Evolutionary conservation across 768 basidiomycete species (phyloP).

Genomic region (Leccinum variicolor): DNA sequence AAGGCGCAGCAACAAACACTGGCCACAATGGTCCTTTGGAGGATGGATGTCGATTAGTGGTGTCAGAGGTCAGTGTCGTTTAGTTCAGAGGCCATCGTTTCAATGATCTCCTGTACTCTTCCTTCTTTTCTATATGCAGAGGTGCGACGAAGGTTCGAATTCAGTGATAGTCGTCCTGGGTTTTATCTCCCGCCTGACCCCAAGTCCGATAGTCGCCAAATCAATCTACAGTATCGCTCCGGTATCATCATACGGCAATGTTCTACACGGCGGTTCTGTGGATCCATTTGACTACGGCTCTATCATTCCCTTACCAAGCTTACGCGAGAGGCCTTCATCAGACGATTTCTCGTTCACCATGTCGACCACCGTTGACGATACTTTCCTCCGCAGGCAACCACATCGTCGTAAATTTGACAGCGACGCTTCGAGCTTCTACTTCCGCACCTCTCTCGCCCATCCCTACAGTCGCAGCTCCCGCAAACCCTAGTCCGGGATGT

Average conservation of each 20-base stretch:
- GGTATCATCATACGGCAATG: constrained; percentile 72
- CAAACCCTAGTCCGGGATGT: constrained; percentile 61
- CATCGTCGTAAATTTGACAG: constrained; percentile 62
- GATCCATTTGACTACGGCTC: constrained; percentile 75
- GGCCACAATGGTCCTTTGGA: no score
- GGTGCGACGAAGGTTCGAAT: no score
- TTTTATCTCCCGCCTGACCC: constrained; percentile 59
- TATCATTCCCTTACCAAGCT: constrained; percentile 39
- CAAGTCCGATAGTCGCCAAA: constrained; percentile 41
- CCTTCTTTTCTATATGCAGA: no score
- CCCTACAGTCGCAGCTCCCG: constrained; percentile 49
- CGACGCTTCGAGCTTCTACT: constrained; percentile 77
- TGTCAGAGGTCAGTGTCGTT: no score
- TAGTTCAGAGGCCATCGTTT: no score
- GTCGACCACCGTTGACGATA: constrained; percentile 60
- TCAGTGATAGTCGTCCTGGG: constrained; percentile 42
- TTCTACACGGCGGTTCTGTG: constrained; percentile 54
- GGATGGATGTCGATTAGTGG: no score
- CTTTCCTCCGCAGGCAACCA: constrained; percentile 45
- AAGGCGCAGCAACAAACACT: no score
- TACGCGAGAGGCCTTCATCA: constrained; percentile 52
- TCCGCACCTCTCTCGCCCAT: constrained; percentile 34
- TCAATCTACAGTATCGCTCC: constrained; percentile 75
- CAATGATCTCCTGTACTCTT: no score
- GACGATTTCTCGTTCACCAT: constrained; percentile 59